Percentiles rank a stretch among this genome's conserved stretches.
These are phyloP conservation scores for Fusarium kyushuense DNA, from an alignment of 2,329 filamentous ascomycete genomes.

Conservation along the genomic window DNA sequence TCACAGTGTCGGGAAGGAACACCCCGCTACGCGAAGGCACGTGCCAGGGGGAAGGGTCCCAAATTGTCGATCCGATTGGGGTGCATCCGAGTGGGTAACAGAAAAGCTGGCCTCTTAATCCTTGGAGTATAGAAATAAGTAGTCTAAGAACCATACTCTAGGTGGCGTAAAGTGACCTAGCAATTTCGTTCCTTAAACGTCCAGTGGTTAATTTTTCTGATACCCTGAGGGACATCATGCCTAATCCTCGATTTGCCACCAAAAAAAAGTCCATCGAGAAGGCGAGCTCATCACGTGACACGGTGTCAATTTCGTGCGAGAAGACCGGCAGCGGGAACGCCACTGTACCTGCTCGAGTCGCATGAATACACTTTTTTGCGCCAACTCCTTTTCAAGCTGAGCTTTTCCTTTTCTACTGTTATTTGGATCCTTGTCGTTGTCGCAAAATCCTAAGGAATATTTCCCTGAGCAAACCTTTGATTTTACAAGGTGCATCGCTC, in stretches of 20 bases:
- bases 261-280: slow-evolving; percentile 3
- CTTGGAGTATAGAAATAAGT: too few relatives aligned
- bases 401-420: slow-evolving; percentile 14
- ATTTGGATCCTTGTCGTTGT: slow-evolving; percentile 4
- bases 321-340: slow-evolving; percentile 30
- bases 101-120: too few relatives aligned
- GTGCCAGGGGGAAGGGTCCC: slow-evolving; percentile 34
- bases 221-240: too few relatives aligned
- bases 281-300: slow-evolving; percentile 49
- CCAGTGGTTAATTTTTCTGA: too few relatives aligned
- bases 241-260: slow-evolving; percentile 24
- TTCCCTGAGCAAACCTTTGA: slow-evolving; percentile 2
- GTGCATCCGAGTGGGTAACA: slow-evolving; percentile 7
- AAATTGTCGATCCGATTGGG: slow-evolving; percentile 38
- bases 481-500: not conserved
- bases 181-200: too few relatives aligned
- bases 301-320: slow-evolving; percentile 49
- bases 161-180: too few relatives aligned
- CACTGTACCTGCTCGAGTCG: slow-evolving; percentile 33
- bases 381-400: slow-evolving; percentile 29
- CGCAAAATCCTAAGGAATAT: slow-evolving; percentile 9
- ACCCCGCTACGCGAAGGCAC: slow-evolving; percentile 53
- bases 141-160: too few relatives aligned
- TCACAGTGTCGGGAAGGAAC: slow-evolving; percentile 39
- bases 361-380: slow-evolving; percentile 35